phyloP scores from a whole-genome alignment of 148 eudicot genomes.

The Euryodendron excelsum region DNA sequence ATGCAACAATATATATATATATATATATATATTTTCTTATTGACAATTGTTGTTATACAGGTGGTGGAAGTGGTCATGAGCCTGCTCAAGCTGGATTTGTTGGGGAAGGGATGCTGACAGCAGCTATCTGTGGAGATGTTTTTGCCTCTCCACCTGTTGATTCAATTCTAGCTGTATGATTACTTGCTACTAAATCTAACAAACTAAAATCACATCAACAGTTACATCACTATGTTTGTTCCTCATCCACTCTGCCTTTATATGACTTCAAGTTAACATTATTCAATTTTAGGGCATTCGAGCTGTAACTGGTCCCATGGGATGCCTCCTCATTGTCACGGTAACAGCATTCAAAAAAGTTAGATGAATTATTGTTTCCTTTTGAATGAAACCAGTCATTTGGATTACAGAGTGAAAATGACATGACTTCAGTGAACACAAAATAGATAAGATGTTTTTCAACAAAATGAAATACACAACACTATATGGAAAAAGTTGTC shows the following conservation, averaged over 20 bases:
- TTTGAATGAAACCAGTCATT: not conserved
- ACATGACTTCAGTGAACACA: not conserved
- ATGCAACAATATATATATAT: no score
- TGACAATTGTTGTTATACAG: conserved; percentile 33
- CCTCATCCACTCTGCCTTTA: conserved; percentile 2
- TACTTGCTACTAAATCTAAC: conserved; percentile 6
- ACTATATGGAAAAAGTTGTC: not conserved
- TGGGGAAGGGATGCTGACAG: conserved; percentile 97
- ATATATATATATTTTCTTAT: no score
- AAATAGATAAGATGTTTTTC: not conserved
- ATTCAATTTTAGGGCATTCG: conserved; percentile 66
- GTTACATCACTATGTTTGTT: not conserved
- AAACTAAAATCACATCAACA: not conserved
- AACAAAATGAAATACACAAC: not conserved
- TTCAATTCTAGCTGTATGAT: conserved; percentile 88
- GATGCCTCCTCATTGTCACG: conserved; percentile 95
- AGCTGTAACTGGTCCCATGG: conserved; percentile 90
- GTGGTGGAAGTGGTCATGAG: conserved; percentile 99
- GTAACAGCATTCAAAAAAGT: conserved; percentile 27
- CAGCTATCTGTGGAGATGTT: conserved; percentile 95
- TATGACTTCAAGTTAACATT: conserved; percentile 12
- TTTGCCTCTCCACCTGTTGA: conserved; percentile 95
- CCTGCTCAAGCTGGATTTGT: conserved; percentile 99
- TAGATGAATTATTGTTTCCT: not conserved
- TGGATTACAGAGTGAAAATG: not conserved